These are phyloP conservation scores for Hypoxylon sp. DNA, from an alignment of 2,329 filamentous ascomycete species.

Conservation along the genomic window DNA sequence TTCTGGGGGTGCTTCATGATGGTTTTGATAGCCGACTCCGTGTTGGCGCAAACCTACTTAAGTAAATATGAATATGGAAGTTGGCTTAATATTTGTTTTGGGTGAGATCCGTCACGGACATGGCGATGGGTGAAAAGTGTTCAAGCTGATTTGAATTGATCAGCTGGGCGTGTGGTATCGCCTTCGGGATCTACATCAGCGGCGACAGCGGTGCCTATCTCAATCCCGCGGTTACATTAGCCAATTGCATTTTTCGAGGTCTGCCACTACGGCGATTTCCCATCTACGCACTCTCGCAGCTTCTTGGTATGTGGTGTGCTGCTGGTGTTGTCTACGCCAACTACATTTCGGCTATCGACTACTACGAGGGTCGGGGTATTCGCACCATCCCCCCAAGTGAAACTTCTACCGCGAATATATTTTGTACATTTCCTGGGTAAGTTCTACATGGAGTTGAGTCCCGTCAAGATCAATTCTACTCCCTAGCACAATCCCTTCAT, in stretches of 20 bases:
- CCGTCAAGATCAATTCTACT: no score
- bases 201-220: slow-evolving; percentile 73
- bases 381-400: slow-evolving; percentile 60
- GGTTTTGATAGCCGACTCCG: slow-evolving; percentile 75
- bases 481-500: no score
- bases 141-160: no score
- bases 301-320: slow-evolving; percentile 74
- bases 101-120: no score
- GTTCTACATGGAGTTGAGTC: no score
- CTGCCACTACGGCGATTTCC: slow-evolving; percentile 76
- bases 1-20: slow-evolving; percentile 75
- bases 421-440: no score
- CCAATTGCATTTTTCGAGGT: slow-evolving; percentile 73
- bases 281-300: slow-evolving; percentile 71
- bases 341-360: no score
- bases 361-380: no score
- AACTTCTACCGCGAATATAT: slow-evolving; percentile 73
- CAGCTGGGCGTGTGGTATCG: slow-evolving; percentile 64
- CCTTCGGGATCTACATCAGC: slow-evolving; percentile 72
- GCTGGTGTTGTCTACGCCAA: no score
- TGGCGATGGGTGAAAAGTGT: no score
- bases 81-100: slow-evolving; percentile 60
- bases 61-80: slow-evolving; percentile 58
- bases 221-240: slow-evolving; percentile 75
- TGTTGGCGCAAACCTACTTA: slow-evolving; percentile 73